Conservation (phyloP, 2,329 filamentous ascomycete genomes). For the Botryotinia globosa region DNA sequence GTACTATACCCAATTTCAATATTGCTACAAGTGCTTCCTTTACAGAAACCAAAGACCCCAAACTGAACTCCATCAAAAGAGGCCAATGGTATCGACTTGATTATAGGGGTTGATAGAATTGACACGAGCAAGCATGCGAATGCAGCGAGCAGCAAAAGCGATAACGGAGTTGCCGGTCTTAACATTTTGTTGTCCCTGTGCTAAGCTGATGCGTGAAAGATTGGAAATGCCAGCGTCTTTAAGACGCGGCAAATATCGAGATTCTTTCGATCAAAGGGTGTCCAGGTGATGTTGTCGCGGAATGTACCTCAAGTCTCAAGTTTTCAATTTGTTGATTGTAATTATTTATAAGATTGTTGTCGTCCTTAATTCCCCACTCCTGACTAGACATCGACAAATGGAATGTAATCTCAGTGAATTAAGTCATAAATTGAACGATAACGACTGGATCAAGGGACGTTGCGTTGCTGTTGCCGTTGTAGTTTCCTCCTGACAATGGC, state of each 20-base stretch:
- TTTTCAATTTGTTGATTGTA: constrained; percentile 1
- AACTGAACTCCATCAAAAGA: constrained; percentile 74
- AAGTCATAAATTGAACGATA: background rate
- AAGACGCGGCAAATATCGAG: constrained; percentile 43
- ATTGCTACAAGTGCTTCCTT: constrained; percentile 60
- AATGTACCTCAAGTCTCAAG: constrained; percentile 2
- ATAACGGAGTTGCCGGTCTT: constrained; percentile 87
- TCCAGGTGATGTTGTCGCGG: constrained; percentile 5
- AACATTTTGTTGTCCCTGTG: constrained; percentile 49
- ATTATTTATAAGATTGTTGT: background rate
- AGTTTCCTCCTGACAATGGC: background rate
- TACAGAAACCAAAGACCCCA: constrained; percentile 91
- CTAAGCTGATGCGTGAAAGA: constrained; percentile 27
- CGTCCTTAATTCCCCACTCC: background rate
- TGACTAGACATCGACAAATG: constrained; percentile 6
- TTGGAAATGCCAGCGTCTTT: constrained; percentile 43
- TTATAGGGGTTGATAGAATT: constrained; percentile 86
- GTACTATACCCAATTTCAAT: constrained; percentile 84
- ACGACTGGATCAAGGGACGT: background rate
- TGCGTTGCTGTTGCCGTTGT: background rate
- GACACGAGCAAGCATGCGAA: constrained; percentile 84
- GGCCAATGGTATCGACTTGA: constrained; percentile 80
- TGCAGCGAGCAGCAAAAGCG: constrained; percentile 78
- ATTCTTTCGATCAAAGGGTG: constrained; percentile 17
- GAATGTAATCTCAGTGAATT: background rate